These are phyloP conservation scores for Aureobasidium sp. DNA, from an alignment of 2,329 filamentous ascomycete species.

Conservation along the genomic window DNA sequence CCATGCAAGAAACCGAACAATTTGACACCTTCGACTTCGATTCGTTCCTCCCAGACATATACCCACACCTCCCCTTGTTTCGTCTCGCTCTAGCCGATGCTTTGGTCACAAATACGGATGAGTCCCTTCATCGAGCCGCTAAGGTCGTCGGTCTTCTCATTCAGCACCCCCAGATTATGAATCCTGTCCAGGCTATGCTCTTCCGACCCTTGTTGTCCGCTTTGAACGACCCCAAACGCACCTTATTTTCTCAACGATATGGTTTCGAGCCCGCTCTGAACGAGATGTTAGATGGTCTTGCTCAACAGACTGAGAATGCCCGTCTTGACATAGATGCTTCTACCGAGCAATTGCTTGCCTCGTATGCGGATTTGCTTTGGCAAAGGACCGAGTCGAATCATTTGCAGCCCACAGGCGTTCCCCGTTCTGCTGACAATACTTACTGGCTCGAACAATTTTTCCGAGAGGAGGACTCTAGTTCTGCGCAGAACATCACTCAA, in stretches of 20 bases:
- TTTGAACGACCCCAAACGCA: constrained; percentile 9
- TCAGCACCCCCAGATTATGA: constrained; percentile 11
- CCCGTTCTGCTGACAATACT: background rate
- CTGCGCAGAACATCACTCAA: background rate
- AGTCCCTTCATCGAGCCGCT: constrained; percentile 16
- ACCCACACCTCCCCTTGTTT: constrained; percentile 18
- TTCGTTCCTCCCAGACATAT: constrained; percentile 9
- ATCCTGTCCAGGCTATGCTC: constrained; percentile 13
- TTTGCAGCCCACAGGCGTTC: background rate
- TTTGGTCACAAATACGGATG: constrained; percentile 15
- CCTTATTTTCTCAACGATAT: constrained; percentile 5
- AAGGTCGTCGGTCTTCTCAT: constrained; percentile 11
- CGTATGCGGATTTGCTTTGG: constrained; percentile 13
- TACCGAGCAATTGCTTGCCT: constrained; percentile 9
- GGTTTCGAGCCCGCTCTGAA: background rate
- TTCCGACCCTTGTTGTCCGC: constrained; percentile 16
- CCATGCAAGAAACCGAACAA: constrained; percentile 14
- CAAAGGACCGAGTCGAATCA: constrained; percentile 3
- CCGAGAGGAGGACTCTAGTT: background rate
- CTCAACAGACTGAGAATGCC: background rate
- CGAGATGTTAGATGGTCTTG: background rate
- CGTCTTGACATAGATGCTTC: background rate
- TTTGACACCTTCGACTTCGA: constrained; percentile 14
- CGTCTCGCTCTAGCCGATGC: constrained; percentile 15
- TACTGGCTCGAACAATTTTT: background rate